These are phyloP conservation scores for Viridothelium virens DNA, from an alignment of 495 filamentous ascomycete species.

Conservation along the genomic window DNA sequence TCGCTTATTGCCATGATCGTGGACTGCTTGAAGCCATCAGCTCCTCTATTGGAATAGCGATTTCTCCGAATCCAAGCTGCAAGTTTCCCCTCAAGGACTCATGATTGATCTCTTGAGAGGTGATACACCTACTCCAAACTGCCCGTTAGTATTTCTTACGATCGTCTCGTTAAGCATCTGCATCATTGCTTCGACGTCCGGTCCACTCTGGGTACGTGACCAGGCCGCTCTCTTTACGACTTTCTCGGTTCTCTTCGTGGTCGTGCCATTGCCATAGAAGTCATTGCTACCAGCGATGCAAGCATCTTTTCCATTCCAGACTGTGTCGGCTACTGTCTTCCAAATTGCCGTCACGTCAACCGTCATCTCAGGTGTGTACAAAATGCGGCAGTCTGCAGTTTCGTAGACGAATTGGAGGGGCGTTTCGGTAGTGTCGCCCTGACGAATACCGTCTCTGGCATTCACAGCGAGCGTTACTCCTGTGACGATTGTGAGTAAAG, in stretches of 20 bases:
- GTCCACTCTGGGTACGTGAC: not conserved
- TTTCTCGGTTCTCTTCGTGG: not conserved
- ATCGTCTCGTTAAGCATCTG: not conserved
- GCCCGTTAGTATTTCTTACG: not conserved
- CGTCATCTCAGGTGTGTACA: slow-evolving; percentile 33
- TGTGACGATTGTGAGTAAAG: not conserved
- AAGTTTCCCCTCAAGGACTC: not conserved
- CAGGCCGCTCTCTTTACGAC: not conserved
- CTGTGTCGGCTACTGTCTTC: slow-evolving; percentile 31
- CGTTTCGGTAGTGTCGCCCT: slow-evolving; percentile 24
- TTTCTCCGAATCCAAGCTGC: too few species aligned
- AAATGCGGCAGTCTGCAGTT: slow-evolving; percentile 34
- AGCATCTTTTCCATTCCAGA: slow-evolving; percentile 24
- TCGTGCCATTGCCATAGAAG: slow-evolving; percentile 7
- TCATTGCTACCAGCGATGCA: slow-evolving; percentile 16
- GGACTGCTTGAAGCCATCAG: too few species aligned
- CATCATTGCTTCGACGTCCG: not conserved
- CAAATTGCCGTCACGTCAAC: slow-evolving; percentile 31
- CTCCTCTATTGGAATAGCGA: too few species aligned
- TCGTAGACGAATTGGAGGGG: slow-evolving; percentile 35
- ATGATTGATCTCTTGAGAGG: slow-evolving; percentile 4
- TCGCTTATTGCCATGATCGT: too few species aligned
- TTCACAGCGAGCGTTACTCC: slow-evolving; percentile 23
- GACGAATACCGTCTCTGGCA: slow-evolving; percentile 27
- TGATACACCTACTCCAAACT: not conserved